Conservation (phyloP, 768 basidiomycete species). For the Tricholoma saponaceum region DNA sequence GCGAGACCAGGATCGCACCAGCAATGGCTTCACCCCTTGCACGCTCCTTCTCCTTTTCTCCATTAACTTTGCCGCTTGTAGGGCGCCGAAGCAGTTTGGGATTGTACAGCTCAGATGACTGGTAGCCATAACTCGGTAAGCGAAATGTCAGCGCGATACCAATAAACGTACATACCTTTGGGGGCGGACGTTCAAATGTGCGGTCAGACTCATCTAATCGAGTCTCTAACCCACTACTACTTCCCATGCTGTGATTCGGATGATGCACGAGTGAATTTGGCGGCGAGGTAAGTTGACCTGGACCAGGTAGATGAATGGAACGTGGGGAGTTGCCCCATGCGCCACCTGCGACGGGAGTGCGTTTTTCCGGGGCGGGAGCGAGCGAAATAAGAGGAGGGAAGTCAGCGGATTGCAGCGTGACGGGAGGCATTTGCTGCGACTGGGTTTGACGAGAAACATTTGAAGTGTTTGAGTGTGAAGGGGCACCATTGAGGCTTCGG, state of each 20-base stretch:
- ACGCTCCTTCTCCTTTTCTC: conserved; percentile 29
- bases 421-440: conserved; percentile 29
- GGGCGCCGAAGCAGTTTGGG: conserved; percentile 28
- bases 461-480: conserved; percentile 25
- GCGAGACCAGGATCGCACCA: conserved; percentile 31
- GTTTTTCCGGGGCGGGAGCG: conserved; percentile 43
- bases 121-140: background rate
- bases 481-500: conserved; percentile 29
- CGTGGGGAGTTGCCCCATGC: conserved; percentile 68
- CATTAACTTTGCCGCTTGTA: conserved; percentile 14
- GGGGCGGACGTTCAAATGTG: conserved; percentile 43
- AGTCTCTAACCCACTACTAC: conserved; percentile 15
- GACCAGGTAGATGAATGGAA: conserved; percentile 43
- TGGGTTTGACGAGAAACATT: conserved; percentile 21
- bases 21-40: conserved; percentile 30
- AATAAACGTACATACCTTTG: conserved; percentile 30
- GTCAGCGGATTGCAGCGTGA: conserved; percentile 49
- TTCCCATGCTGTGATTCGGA: conserved; percentile 15
- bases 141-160: background rate
- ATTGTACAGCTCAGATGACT: conserved; percentile 32
- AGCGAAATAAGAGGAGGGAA: conserved; percentile 64
- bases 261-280: conserved; percentile 33
- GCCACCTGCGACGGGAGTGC: conserved; percentile 50
- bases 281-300: conserved; percentile 19
- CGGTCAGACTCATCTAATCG: conserved; percentile 44